Evolutionary conservation across 306 rosid genomes (phyloP).

Genomic region (Myrica gale): DNA sequence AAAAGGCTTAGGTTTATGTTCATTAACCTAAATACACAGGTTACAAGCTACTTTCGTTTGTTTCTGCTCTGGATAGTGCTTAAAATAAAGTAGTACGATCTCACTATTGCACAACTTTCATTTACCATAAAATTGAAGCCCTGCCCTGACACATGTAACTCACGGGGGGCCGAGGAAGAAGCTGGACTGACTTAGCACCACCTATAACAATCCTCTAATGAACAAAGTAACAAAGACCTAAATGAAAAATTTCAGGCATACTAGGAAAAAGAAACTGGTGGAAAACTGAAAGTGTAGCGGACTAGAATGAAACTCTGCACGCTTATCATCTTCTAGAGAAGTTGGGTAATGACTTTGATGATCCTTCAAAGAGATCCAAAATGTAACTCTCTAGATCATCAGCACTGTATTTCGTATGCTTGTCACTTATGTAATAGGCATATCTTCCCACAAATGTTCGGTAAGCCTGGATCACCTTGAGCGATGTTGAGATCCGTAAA

Average conservation of each 20-base stretch:
- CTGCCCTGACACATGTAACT: background rate
- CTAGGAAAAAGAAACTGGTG: constrained; percentile 33
- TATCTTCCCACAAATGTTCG: constrained; percentile 71
- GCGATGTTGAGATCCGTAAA: constrained; percentile 64
- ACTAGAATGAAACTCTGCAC: constrained; percentile 33
- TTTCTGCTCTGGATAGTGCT: too few relatives aligned
- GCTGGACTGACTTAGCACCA: constrained; percentile 45
- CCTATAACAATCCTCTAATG: constrained; percentile 41
- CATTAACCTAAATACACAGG: too few relatives aligned
- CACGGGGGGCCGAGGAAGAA: constrained; percentile 26
- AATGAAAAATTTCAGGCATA: constrained; percentile 25
- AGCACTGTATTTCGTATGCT: constrained; percentile 59
- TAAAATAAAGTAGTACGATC: too few relatives aligned
- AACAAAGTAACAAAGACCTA: constrained; percentile 31
- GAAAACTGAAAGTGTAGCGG: background rate
- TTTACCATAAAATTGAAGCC: too few relatives aligned
- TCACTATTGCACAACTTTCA: too few relatives aligned
- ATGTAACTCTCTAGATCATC: constrained; percentile 76
- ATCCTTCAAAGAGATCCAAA: constrained; percentile 81
- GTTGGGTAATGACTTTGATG: constrained; percentile 60
- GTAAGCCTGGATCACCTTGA: constrained; percentile 75
- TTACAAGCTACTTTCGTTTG: too few relatives aligned
- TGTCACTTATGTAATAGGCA: constrained; percentile 55
- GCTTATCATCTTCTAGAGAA: constrained; percentile 56
- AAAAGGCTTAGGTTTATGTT: background rate